Evolutionary conservation across 2,329 filamentous ascomycete species (phyloP).

Genomic region (Colletotrichum lentis): DNA sequence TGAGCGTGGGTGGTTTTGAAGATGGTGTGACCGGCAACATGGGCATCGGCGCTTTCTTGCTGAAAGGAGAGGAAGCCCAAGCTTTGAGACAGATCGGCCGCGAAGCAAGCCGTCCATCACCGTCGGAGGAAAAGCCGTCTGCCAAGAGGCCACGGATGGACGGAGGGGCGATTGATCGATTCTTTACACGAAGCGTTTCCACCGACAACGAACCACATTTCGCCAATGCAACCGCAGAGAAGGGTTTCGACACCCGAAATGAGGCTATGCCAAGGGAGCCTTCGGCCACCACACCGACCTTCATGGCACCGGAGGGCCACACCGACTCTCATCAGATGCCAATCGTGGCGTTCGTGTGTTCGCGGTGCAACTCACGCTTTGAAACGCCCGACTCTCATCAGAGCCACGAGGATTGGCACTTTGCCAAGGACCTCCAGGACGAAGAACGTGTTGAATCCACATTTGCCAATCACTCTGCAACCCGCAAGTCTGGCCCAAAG

Average conservation of each 20-base stretch:
- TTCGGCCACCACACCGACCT: background rate
- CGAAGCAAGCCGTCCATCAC: slow-evolving; percentile 35
- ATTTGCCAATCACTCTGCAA: slow-evolving; percentile 53
- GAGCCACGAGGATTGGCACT: slow-evolving; percentile 93
- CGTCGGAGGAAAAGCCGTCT: slow-evolving; percentile 32
- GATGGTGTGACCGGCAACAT: slow-evolving; percentile 84
- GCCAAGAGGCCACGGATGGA: slow-evolving; percentile 58
- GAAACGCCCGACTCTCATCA: slow-evolving; percentile 65
- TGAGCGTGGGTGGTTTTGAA: slow-evolving; percentile 92
- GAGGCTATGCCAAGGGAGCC: slow-evolving; percentile 35
- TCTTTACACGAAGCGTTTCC: slow-evolving; percentile 58
- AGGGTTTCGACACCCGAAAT: slow-evolving; percentile 14
- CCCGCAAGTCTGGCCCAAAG: slow-evolving; percentile 45
- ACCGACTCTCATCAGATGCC: slow-evolving; percentile 42
- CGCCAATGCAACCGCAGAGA: slow-evolving; percentile 37
- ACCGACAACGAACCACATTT: slow-evolving; percentile 43
- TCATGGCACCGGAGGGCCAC: background rate
- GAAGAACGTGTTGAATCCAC: slow-evolving; percentile 61
- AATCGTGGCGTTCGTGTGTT: slow-evolving; percentile 60
- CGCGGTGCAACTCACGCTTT: slow-evolving; percentile 71
- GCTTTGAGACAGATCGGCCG: slow-evolving; percentile 53
- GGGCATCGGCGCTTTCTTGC: slow-evolving; percentile 86
- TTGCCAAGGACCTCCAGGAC: slow-evolving; percentile 84
- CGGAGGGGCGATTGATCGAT: slow-evolving; percentile 63
- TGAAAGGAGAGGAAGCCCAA: slow-evolving; percentile 74